Percentiles rank a stretch among this genome's conserved stretches.
phyloP scores from a whole-genome alignment of 805 yeast species.

The Ogataea minuta region DNA sequence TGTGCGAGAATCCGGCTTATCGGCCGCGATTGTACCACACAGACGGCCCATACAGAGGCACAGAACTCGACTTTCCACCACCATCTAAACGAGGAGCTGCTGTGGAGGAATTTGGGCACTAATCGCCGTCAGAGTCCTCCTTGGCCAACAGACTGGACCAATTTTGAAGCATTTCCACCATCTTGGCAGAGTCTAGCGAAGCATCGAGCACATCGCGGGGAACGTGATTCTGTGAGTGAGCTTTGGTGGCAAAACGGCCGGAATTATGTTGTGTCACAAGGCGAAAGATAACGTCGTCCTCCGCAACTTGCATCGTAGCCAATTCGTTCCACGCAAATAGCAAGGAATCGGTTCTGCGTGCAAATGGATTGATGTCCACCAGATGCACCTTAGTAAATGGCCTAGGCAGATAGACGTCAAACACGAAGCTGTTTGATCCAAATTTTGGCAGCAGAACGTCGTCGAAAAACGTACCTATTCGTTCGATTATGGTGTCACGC shows the following conservation, averaged over 20 bases:
- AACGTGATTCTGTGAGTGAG: conserved; percentile 86
- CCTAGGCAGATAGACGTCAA: conserved; percentile 82
- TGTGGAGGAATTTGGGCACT: neutral
- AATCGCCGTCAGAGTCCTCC: conserved; percentile 16
- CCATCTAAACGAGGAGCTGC: conserved; percentile 22
- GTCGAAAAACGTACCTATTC: conserved; percentile 56
- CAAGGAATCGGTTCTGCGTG: conserved; percentile 72
- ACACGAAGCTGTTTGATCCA: conserved; percentile 56
- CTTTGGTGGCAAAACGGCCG: conserved; percentile 75
- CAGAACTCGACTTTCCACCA: conserved; percentile 41
- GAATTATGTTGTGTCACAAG: conserved; percentile 66
- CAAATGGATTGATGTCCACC: conserved; percentile 85
- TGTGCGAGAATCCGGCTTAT: conserved; percentile 44
- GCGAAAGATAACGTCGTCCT: conserved; percentile 52
- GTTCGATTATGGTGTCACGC: conserved; percentile 43
- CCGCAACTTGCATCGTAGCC: conserved; percentile 32
- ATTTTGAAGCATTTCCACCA: conserved; percentile 63
- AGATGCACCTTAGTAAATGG: conserved; percentile 65
- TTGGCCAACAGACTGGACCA: conserved; percentile 42
- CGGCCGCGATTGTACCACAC: conserved; percentile 49
- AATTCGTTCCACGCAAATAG: conserved; percentile 86
- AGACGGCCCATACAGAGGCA: conserved; percentile 42
- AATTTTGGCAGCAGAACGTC: conserved; percentile 46
- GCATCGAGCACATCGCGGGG: conserved; percentile 92
- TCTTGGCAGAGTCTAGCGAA: conserved; percentile 60